A percentile compares a stretch with the other conserved stretches of the same genome.
Evolutionary conservation across 768 basidiomycete species (phyloP).

Genomic region (Collybiopsis confluens): DNA sequence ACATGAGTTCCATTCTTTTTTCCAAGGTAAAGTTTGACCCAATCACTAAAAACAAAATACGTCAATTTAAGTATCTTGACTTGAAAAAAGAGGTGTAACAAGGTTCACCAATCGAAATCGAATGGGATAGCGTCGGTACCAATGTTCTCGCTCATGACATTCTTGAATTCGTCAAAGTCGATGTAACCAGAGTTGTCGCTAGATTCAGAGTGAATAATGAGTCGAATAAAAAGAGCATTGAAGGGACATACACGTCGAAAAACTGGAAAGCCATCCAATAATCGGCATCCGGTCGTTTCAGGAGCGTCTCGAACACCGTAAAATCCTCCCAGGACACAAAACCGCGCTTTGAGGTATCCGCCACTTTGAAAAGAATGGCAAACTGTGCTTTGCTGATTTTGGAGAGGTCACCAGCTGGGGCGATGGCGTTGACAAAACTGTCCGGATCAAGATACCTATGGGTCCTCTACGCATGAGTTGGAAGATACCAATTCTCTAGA

Average conservation of each 20-base stretch:
- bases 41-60: constrained; percentile 64
- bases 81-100: neutral
- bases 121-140: constrained; percentile 85
- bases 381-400: constrained; percentile 89
- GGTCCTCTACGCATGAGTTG: neutral
- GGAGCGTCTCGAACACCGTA: constrained; percentile 86
- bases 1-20: constrained; percentile 89
- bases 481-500: neutral
- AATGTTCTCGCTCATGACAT: constrained; percentile 79
- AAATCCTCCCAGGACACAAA: constrained; percentile 95
- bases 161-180: constrained; percentile 92
- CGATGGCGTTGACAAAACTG: constrained; percentile 93
- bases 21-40: constrained; percentile 95
- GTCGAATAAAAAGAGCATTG: neutral
- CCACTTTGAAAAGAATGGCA: constrained; percentile 84
- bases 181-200: constrained; percentile 92
- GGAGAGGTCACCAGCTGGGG: constrained; percentile 77
- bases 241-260: constrained; percentile 81
- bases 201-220: constrained; percentile 14
- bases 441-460: constrained; percentile 79
- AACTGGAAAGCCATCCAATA: constrained; percentile 96
- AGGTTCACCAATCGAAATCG: constrained; percentile 81
- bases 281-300: constrained; percentile 94
- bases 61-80: neutral
- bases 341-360: constrained; percentile 72